Percentiles rank a stretch among this genome's conserved stretches.
Evolutionary conservation across 2,329 filamentous ascomycete genomes (phyloP).

Genomic region (Fusarium irregulare): DNA sequence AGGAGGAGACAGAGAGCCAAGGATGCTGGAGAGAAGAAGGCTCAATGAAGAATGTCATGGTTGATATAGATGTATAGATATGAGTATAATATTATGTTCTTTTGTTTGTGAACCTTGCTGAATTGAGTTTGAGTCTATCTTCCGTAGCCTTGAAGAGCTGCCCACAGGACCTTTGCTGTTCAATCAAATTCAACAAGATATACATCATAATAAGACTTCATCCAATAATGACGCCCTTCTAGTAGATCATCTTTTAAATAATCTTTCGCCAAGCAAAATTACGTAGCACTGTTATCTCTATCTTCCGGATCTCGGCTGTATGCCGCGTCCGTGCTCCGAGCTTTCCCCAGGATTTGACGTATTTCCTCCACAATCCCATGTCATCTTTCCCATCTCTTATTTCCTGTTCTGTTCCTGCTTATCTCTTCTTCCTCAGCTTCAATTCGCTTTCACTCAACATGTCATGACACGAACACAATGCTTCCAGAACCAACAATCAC

Average conservation of each 20-base stretch:
- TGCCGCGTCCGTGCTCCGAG: conserved; percentile 30
- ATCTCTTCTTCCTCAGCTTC: background rate
- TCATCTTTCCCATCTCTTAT: conserved; percentile 5
- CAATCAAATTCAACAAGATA: background rate
- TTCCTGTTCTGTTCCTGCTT: background rate
- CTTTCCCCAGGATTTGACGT: conserved; percentile 29
- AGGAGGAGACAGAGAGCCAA: conserved; percentile 59
- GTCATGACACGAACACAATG: conserved; percentile 52
- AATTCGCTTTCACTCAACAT: conserved; percentile 24
- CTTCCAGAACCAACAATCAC: conserved; percentile 69
- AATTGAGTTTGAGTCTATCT: background rate
- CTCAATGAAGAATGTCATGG: conserved; percentile 40
- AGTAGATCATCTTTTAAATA: background rate
- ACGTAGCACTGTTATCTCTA: conserved; percentile 16
- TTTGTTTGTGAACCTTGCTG: background rate
- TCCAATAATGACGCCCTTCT: background rate
- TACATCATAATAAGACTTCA: background rate
- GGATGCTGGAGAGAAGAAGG: conserved; percentile 54
- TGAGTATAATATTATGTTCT: conserved; percentile 20
- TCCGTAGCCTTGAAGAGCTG: too few species aligned
- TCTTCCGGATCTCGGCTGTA: conserved; percentile 20
- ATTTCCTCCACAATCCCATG: conserved; percentile 20
- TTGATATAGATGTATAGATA: conserved; percentile 29
- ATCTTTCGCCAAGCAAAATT: background rate
- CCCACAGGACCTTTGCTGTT: background rate